Base-by-base conservation (phyloP, 768 basidiomycete species). In the Russula sp. region DNA sequence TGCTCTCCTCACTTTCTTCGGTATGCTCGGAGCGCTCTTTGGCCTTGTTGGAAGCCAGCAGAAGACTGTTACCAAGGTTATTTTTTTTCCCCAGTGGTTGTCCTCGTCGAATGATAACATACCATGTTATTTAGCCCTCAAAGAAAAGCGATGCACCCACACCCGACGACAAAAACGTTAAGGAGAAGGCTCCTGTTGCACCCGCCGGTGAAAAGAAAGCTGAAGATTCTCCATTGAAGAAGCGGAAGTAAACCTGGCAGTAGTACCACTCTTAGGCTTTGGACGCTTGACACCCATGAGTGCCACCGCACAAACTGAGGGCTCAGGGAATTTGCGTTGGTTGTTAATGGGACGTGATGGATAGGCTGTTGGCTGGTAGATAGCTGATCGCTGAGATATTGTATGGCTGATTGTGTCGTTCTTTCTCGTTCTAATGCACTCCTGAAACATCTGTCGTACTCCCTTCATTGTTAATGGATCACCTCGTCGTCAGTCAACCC, bases 21-120 rank as follows among this genome's bases (percentile, higher is more conserved):
- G 88, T 51, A 86, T 97, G 85, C 73, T 98, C 66, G 90, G 86
- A 66, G 81, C 82, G 42, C 76, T 93, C 70, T 82, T 92, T 64
- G 86, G 92, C 58, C 76, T 94, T 69, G 81, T 93, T 72, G 88
- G 91, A 65, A 81, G 81, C 55, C 78, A 80, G 52, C 82, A 85
- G 72, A 84, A 88, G 71, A 85, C 90, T 35, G 79, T 86, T 64
- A 83, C 87, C 65, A 87, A 86, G 79, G 86, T 87, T 66, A 46
- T 76, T 69, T 35, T 22, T 51, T 8, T 53, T 52, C 2, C 2
- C n/a, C 22, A 29, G 29, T 20, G 5, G 22, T 60, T 20, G 32
- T 25, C 36, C 9, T 9, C 7, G 5, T 11, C 16, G 5, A 8
- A 38, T 43, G 14, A 65, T 68, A 25, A 65, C 32, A n/a, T 43